Base-by-base conservation (phyloP, 2,329 filamentous ascomycete genomes). In the Penicillium palitans region DNA sequence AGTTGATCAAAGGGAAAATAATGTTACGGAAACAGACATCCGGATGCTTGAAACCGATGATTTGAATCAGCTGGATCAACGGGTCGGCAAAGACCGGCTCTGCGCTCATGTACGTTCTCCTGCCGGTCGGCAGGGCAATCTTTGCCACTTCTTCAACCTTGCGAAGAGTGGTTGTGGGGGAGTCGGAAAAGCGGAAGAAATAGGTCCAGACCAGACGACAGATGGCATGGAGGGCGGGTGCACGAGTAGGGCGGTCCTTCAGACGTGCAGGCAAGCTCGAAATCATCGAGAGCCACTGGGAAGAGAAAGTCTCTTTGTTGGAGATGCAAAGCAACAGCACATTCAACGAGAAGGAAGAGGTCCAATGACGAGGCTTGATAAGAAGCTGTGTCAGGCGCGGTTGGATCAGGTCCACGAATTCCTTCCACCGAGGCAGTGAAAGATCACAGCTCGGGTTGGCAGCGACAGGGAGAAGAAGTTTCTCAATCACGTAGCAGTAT, bases 171-270 rank as follows among this genome's bases (percentile, higher is more conserved):
- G 82, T 82, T 55, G 87, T 84, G 1, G 84, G 79, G 10, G 86
- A 83, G 62, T 99, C 95, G 6, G 85, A 86, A 48, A 87, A 87
- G 51, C 93, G 88, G 74, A 96, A 96, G 4, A 99, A 81, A 73
- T 97, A 98, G 0, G 92, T 93, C 95, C 95, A 99, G 5, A 96
- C 82, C 27, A 99, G 79, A 54, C 93, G 88, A 40, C 93, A 96
- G 50, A 97, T 88, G 15, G 93, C 92, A 71, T 96, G 91, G 25
- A 99, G 82, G 56, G 92, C 93, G 37, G 92, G 83, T 4, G 89
- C 88, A 64, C 91, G 85, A 4, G 90, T 88, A 35, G 83, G 81
- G 29, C 92, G 87, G 73, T 99, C 95, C 72, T 96, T 96, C 44
- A 96, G 81, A 69, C 89, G 91, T 25, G 90, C 82, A 60, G 93